Conservation (phyloP, 2,329 filamentous ascomycete genomes). For the Verticillium zaregamsianum region DNA sequence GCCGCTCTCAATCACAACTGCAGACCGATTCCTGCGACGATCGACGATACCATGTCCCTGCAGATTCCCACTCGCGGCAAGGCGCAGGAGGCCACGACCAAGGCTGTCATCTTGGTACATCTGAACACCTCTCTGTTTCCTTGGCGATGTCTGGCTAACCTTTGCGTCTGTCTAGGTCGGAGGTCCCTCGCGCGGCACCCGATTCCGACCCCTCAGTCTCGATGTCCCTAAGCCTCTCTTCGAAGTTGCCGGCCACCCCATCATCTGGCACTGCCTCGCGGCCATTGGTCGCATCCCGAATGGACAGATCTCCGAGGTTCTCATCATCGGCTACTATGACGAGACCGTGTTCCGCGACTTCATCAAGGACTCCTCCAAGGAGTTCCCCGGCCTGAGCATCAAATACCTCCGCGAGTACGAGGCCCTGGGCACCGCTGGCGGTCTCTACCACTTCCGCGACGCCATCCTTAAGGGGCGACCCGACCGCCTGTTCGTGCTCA, state of each 20-base stretch:
- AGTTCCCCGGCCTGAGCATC: slow-evolving; percentile 84
- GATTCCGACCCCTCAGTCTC: slow-evolving; percentile 90
- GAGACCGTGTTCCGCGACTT: slow-evolving; percentile 96
- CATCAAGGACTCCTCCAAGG: slow-evolving; percentile 82
- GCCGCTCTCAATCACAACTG: not conserved
- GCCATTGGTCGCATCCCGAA: slow-evolving; percentile 86
- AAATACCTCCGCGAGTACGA: slow-evolving; percentile 98
- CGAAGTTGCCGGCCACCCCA: slow-evolving; percentile 95
- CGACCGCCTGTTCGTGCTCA: slow-evolving; percentile 94
- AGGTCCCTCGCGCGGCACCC: slow-evolving; percentile 89
- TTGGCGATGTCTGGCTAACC: slow-evolving; percentile 13
- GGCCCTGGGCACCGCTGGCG: slow-evolving; percentile 90
- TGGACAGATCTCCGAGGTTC: slow-evolving; percentile 80
- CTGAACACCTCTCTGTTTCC: slow-evolving; percentile 9
- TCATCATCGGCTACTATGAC: slow-evolving; percentile 98
- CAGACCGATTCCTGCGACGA: not conserved
- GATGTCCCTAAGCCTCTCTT: slow-evolving; percentile 98
- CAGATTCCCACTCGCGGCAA: slow-evolving; percentile 52
- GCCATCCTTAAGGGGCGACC: slow-evolving; percentile 94
- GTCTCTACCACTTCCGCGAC: slow-evolving; percentile 98
- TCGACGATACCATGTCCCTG: slow-evolving; percentile 42
- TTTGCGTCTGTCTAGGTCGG: slow-evolving; percentile 62
- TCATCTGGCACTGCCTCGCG: slow-evolving; percentile 95
- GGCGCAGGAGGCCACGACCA: slow-evolving; percentile 61
- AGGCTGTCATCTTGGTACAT: slow-evolving; percentile 87